Base-by-base conservation (phyloP, 2,329 filamentous ascomycete species). In the Epichloe glyceriae region DNA sequence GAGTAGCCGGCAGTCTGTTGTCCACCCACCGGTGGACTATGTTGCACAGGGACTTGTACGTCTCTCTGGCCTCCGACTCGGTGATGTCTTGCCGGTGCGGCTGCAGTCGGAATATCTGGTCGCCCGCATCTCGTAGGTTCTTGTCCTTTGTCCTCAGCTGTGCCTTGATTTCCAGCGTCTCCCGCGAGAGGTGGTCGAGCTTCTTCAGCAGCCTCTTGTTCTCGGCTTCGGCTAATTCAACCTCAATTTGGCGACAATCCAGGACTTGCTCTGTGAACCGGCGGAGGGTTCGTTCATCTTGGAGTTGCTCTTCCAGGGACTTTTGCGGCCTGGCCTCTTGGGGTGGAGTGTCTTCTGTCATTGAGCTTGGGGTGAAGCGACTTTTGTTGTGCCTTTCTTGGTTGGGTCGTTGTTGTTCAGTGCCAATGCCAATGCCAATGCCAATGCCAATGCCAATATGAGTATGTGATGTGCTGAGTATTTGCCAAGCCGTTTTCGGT, bases 21-120 rank as follows among this genome's bases (percentile, higher is more conserved):
- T 67, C 63, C 34, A 67, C 65, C 66, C 66, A 68, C 50, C 65
- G 56, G 50, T 66, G 63, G 10, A 68, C 60, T 34, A 61, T 66
- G 22, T 60, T 58, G 52, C 64, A 62, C 34, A 68, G 54, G 15
- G 48, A 55, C 51, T 61, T 62, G 55, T 68, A 68, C 10, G 57
- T 57, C 30, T 67, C 65, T 34, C 57, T 59, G 2, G 66, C 66
- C 46, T 68, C 66, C 1, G 61, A 52, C 45, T 68, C 66, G 5
- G 63, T 67, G 26, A 68, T 61, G 34, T 68, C 65, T 52, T 60
- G 62, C 47, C 65, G 59, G n/a, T 52, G 52, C 5, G 63, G 59
- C 45, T 67, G 64, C 2, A 66, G 56, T 17, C 56, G 62, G 49
- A 63, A 65, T 2, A 65, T 62, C 22, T 65, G 64, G 39, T 64